Evolutionary conservation across 208 protist species (phyloP).

Genomic region (Trypanosoma grayi): DNA sequence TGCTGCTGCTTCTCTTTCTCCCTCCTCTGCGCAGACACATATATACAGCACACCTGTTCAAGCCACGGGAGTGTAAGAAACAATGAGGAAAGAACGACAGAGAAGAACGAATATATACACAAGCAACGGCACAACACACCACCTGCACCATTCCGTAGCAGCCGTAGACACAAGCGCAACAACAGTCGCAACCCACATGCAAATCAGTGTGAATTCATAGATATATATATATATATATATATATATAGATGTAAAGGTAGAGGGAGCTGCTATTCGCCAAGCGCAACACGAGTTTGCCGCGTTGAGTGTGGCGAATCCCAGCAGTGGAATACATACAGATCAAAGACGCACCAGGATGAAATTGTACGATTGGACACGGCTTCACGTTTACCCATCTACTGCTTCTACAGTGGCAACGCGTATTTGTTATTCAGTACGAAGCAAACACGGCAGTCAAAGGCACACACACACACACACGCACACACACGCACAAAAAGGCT

Average conservation of each 20-base stretch:
- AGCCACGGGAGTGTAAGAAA: too few species aligned
- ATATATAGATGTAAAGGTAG: not conserved
- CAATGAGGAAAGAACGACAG: too few species aligned
- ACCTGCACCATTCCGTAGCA: too few species aligned
- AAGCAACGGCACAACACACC: too few species aligned
- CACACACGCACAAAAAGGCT: not conserved
- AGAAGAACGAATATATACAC: too few species aligned
- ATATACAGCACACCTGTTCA: too few species aligned
- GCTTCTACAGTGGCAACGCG: too few species aligned
- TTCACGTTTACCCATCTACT: not conserved
- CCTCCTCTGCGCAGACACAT: too few species aligned
- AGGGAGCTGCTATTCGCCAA: not conserved
- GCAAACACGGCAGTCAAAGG: not conserved
- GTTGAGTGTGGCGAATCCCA: not conserved
- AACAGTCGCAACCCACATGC: not conserved
- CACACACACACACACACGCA: constrained; percentile 1
- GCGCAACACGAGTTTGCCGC: not conserved
- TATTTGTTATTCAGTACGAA: too few species aligned
- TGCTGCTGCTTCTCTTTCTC: too few species aligned
- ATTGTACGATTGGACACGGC: not conserved
- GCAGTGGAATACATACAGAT: not conserved
- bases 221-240: constrained; percentile 12
- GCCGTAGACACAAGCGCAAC: not conserved
- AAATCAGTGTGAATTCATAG: not conserved
- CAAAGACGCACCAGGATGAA: not conserved